Evolutionary conservation across 2,329 filamentous ascomycete genomes (phyloP), one percentile per base, ranked within the genome.

Genomic region (Curvularia spicifera): DNA sequence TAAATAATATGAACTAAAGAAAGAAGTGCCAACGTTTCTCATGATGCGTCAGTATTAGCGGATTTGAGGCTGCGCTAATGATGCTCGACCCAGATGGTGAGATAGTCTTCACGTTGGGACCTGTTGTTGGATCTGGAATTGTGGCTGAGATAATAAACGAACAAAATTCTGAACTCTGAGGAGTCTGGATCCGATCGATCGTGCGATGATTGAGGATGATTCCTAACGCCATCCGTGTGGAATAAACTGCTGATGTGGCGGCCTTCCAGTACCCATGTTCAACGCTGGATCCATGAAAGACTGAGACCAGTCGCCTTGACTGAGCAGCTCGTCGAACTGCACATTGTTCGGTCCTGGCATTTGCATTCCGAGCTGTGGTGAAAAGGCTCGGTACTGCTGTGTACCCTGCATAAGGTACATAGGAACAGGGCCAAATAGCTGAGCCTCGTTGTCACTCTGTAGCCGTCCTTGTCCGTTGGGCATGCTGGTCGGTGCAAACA

Each of bases 391-490:
- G 43, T 68, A 63, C 33, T 58, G 54, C 48, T 72, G 71, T 51
- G 67, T 64, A 45, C 69, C 79, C 71, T 88, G 85, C 77, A 90
- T 84, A 65, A 92, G 80, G 69, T 91, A 93, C 37, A 89, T 86
- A 15, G 89, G 89, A 37, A 91, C 81, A 1, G 89, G 86, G 0
- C 87, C 88, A 57, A 91, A 86, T 12, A 93, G 81, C 63, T 92
- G 89, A 18, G 89, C 89, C 68, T 93, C 90, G 50, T 91, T 85
- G 53, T 89, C 88, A n/a, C 57, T 66, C 29, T 67, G 65, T n/a
- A 65, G 61, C 18, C 60, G 61, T 9, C 62, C 55, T 9, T 62
- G 55, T 8, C 65, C 51, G 40, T 56, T 60, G 9, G 65, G 53
- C 51, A 71, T 53, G n/a, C 63, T 59, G 12, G 62, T 61, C 7